Percentiles rank a stretch among this genome's conserved stretches.
Conservation (phyloP, 2,329 filamentous ascomycete species). For the Claviceps pazoutovae region DNA sequence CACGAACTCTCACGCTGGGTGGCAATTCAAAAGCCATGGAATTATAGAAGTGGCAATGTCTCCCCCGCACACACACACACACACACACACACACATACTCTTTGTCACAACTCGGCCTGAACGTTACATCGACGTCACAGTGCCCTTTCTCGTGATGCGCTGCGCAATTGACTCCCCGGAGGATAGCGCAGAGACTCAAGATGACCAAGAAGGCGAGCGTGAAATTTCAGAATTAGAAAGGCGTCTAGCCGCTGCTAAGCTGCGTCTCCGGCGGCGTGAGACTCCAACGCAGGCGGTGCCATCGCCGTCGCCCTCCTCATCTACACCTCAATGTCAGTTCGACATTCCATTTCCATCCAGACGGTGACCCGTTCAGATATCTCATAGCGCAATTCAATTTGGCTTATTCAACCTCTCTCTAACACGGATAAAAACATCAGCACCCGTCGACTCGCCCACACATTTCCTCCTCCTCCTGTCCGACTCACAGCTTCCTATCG, state of each 20-base stretch:
- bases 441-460: slow-evolving; percentile 11
- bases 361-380: too few species aligned
- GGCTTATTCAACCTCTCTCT: too few species aligned
- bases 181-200: slow-evolving; percentile 11
- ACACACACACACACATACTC: neutral
- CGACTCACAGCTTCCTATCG: slow-evolving; percentile 68
- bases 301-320: neutral
- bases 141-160: neutral
- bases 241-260: slow-evolving; percentile 31
- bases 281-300: neutral
- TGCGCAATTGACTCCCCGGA: slow-evolving; percentile 15
- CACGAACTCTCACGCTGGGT: neutral
- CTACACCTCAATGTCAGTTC: slow-evolving; percentile 1
- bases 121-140: neutral
- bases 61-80: neutral
- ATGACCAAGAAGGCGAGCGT: slow-evolving; percentile 21
- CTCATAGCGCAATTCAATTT: too few species aligned
- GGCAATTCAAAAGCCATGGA: too few species aligned
- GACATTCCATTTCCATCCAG: neutral
- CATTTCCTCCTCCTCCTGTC: slow-evolving; percentile 67
- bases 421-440: neutral
- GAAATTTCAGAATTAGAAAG: slow-evolving; percentile 47
- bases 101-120: neutral
- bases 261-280: slow-evolving; percentile 20
- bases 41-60: neutral